These are phyloP conservation scores for Fusarium sulawesiense DNA, from an alignment of 2,329 filamentous ascomycete species.

Conservation along the genomic window DNA sequence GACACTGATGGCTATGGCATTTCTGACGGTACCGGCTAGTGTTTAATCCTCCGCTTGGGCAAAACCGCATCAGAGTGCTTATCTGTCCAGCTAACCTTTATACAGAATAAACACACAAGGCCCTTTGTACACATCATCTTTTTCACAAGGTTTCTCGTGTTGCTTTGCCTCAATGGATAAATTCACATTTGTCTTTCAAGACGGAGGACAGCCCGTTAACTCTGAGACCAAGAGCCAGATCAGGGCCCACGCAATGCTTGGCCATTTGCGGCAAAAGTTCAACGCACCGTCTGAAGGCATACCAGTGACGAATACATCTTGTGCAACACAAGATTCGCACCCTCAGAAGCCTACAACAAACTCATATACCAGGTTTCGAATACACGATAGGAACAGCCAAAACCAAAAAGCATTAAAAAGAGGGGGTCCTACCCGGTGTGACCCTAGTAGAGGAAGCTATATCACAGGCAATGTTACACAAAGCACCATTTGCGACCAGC, in stretches of 20 bases:
- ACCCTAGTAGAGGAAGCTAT: too few relatives aligned
- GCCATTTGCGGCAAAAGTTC: neutral
- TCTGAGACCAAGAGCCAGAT: neutral
- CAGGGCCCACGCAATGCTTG: neutral
- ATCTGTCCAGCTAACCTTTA: neutral
- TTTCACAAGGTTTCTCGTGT: too few relatives aligned
- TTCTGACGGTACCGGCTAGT: neutral
- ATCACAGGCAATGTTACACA: neutral
- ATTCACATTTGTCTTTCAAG: neutral
- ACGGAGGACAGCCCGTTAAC: neutral
- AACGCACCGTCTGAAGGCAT: neutral
- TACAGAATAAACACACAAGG: neutral
- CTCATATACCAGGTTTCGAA: neutral
- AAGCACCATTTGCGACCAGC: neutral
- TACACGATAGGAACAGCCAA: neutral
- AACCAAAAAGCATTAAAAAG: neutral
- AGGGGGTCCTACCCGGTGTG: too few relatives aligned
- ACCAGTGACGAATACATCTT: neutral
- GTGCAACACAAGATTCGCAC: neutral
- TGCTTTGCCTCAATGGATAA: neutral
- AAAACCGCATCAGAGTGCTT: neutral
- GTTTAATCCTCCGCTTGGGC: neutral
- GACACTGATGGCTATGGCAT: too few relatives aligned
- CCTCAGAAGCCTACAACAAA: neutral
- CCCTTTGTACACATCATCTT: neutral